Evolutionary conservation across 352 stramenopile species (phyloP).

Genomic region (Pythium volutum): DNA sequence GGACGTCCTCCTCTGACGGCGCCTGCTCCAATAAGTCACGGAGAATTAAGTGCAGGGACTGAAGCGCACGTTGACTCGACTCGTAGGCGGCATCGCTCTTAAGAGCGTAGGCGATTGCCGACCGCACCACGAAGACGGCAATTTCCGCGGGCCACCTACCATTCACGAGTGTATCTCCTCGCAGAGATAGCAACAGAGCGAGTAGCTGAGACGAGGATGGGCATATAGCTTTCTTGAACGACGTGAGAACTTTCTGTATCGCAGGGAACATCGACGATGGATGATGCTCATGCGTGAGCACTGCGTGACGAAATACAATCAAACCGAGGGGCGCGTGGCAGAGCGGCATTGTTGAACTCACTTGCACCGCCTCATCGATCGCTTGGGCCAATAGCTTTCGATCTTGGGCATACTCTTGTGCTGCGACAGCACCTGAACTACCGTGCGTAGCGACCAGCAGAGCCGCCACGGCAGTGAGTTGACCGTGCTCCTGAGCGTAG

Average conservation of each 20-base stretch:
- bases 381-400: background rate
- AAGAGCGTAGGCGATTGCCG: background rate
- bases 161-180: background rate
- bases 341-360: background rate
- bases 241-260: background rate
- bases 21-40: constrained; percentile 8
- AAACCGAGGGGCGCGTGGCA: background rate
- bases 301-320: constrained; percentile 12
- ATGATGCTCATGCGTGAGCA: background rate
- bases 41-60: background rate
- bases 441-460: constrained; percentile 8
- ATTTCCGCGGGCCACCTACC: constrained; percentile 1
- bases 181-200: constrained; percentile 10
- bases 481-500: background rate
- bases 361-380: background rate
- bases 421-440: background rate
- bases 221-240: background rate
- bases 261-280: background rate
- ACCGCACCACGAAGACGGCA: constrained; percentile 2
- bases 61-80: background rate
- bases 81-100: background rate
- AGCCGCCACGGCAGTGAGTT: constrained; percentile 2
- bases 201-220: constrained; percentile 2
- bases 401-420: background rate
- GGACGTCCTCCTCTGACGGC: background rate